Evolutionary conservation across 768 basidiomycete genomes (phyloP), one percentile per base, ranked within the genome.

Genomic region (Pholiota molesta): DNA sequence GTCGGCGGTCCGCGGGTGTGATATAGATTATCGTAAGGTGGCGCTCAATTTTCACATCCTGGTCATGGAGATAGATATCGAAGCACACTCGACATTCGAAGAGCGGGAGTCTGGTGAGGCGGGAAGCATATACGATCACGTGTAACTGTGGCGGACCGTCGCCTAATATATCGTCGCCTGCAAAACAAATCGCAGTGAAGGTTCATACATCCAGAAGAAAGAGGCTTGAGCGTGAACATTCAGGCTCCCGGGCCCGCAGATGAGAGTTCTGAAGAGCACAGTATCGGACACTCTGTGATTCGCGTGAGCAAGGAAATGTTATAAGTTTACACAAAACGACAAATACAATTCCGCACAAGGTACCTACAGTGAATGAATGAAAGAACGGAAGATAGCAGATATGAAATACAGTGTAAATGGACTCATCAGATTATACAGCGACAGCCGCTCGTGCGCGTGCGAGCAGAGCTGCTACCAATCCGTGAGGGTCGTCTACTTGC

Each of bases 401-500:
- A 55, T 42, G 57, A 61, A 57, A 40, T 37, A 45, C 29, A 11
- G 35, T 39, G 35, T 39, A 19, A 45, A 28, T 45, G 26, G 33
- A 54, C 29, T 35, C 31, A 33, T 16, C 45, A 14, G 42, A 28
- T 65, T 65, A 66, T 37, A 62, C 51, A 52, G 55, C 40, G 1
- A 57, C 57, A 40, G 67, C 72, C 21, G 65, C 67, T 55, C 72
- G 62, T 44, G 79, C 83, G 52, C 81, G 75, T 16, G 83, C 81
- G 9, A 92, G 72, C 11, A 91, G 77, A 2, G 85, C 83, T 51
- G 83, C 84, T 55, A 92, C 77, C 8, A 91, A 74, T 1, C 88
- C 88, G 45, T 85, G 81, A 0, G 84, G 85, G 70, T 92, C 85
- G 64, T 90, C 86, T 11, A 81, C 78, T 60, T 85, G 85, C 0